phyloP scores from a whole-genome alignment of 345 rosid species.

The Dimocarpus longan region DNA sequence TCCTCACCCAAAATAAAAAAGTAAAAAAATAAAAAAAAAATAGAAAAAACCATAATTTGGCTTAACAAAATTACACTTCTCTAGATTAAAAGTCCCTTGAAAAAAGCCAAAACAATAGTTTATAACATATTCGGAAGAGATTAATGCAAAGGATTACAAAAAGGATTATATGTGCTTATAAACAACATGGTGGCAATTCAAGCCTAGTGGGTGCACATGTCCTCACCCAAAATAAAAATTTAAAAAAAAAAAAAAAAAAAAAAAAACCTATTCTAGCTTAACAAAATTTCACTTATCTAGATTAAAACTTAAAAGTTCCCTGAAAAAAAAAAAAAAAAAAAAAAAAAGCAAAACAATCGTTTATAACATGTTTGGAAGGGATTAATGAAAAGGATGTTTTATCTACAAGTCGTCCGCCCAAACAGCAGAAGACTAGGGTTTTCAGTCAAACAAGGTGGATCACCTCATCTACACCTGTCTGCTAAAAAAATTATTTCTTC shows the following conservation, averaged over 20 bases:
- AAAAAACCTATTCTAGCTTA: too few relatives aligned
- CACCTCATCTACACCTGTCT: not conserved
- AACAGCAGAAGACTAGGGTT: not conserved
- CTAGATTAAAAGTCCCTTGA: too few relatives aligned
- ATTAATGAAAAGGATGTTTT: not conserved
- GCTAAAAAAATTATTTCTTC: not conserved
- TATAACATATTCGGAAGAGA: too few relatives aligned
- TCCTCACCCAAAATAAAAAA: not conserved
- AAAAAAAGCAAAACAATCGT: too few relatives aligned
- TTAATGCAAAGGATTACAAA: too few relatives aligned
- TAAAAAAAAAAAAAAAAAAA: too few relatives aligned
- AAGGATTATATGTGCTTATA: not conserved
- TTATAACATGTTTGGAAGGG: not conserved
- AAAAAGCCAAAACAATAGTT: too few relatives aligned
- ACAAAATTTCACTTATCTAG: not conserved
- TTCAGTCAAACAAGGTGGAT: not conserved
- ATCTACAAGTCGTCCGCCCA: not conserved
- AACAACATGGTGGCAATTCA: not conserved
- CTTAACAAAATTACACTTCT: too few relatives aligned
- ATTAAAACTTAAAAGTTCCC: not conserved
- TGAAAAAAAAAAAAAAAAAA: not conserved
- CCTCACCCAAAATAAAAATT: not conserved
- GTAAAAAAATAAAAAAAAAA: too few relatives aligned
- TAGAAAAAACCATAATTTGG: too few relatives aligned
- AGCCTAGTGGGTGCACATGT: not conserved